Evolutionary conservation across 768 basidiomycete genomes (phyloP), one percentile per base, ranked within the genome.

Genomic region (Termitomyces sp.): DNA sequence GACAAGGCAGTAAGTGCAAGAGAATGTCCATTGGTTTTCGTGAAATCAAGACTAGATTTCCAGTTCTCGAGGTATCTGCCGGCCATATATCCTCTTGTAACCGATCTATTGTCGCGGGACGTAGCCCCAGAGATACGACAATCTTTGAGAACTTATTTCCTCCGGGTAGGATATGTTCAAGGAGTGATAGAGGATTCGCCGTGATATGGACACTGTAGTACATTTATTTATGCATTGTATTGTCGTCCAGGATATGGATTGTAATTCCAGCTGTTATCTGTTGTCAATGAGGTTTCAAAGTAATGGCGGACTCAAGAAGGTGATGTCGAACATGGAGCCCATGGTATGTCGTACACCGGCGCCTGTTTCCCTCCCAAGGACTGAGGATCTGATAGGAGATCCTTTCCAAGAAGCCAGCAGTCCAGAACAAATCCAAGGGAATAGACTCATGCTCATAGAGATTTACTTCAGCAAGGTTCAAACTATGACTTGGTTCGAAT

Each of bases 31-130:
- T 48, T 62, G 53, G 36, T 16, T 43, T 63, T 13, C 4, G 12
- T 13, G 14, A 26, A 28, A 18, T 48, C 5, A 38, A 46, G 26
- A 50, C 16, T 38, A 33, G 61, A 49, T 48, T 55, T 59, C n/a
- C 70, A 98, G 96, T 98, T 99, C 72, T 73, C 82, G 33, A 82
- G 85, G 68, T 95, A 97, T 74, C 78, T 98, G 56, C 86, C 95
- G 20, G 87, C 91, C 28, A 87, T 96, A 63, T 99, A 98, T 70
- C 95, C 95, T 5, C 74, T 95, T 61, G 88, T 88, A 41, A 92
- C 90, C 5, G 93, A 95, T 52, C 77, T 98, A 18, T 78, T 98
- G 46, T 81, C 83, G 16, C 82, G 94, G 55, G 97, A 98, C 41
- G 77, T 93, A 58, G 82, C 89, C 20, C 81, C 88, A 9, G 94